Evolutionary conservation across 1,284 basidiomycete genomes (phyloP), one percentile per base, ranked within the genome.

Genomic region (Afroboletus lepidellus): DNA sequence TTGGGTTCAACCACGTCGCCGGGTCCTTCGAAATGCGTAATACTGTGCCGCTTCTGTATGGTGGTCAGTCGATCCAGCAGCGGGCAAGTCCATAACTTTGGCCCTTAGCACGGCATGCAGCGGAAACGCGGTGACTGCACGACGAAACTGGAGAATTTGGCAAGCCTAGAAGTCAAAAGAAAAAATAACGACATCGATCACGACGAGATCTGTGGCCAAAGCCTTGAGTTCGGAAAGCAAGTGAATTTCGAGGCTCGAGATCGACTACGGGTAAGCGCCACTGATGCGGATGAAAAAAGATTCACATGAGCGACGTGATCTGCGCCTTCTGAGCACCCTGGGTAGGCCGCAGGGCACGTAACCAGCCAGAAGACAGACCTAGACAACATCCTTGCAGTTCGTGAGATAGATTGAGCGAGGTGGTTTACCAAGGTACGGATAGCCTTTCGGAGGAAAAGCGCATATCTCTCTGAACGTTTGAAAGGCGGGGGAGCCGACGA

Each of bases 311-410:
- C 51, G 5, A 70, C 50, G 36, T 66, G 65, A 6, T 70, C 50
- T 70, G 65, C 0, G 65, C 55, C 43, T 66, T 66, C 23, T 70
- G 65, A 25, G 67, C 65, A 21, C 65, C 69, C 43, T 68, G 46
- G 0, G 68, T 61, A 12, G 68, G 68, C 37, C 69, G 68, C 54
- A 66, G 13, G 67, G 64, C 1, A 69, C 54, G 46, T 56, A 65
- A 23, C 67, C 64, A 5, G 64, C 65, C 24, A 66, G 52, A 2
- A 66, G 54, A 47, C 68, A 67, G 2, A 66, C 66, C 68, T 68
- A 66, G n/a, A 66, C 53, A 8, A 65, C 66, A 4, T 66, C 65
- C 38, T 69, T 66, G 29, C 70, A 68, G 20, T 66, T 66, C 2
- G 63, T 66, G 11, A 66, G 53, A 46, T 70, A 70, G 8, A 67